These are phyloP conservation scores for Pogostemon cablin DNA, from an alignment of 257 asterid species.

Conservation along the genomic window DNA sequence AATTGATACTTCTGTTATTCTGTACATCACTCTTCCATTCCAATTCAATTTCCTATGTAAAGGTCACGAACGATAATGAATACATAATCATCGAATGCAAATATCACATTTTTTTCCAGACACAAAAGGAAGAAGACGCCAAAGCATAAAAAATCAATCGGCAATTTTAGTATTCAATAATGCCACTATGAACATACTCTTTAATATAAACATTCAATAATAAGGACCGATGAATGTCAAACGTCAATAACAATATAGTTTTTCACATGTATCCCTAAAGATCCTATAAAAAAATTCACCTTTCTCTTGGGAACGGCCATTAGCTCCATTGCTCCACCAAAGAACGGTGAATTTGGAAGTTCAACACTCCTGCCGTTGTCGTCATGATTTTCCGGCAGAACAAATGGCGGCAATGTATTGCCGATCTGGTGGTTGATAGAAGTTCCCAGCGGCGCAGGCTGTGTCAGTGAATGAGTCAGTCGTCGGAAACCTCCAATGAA, in stretches of 20 bases:
- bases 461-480: constrained; percentile 51
- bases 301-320: constrained; percentile 91
- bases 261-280: neutral
- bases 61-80: neutral
- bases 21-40: neutral
- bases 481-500: constrained; percentile 45
- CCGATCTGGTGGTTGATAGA: constrained; percentile 33
- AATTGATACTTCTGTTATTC: constrained; percentile 3
- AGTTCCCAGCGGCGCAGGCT: constrained; percentile 50
- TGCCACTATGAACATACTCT: neutral
- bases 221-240: neutral
- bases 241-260: neutral
- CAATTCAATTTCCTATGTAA: neutral
- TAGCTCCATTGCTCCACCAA: constrained; percentile 65
- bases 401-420: constrained; percentile 47
- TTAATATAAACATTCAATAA: constrained; percentile 25
- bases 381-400: constrained; percentile 56
- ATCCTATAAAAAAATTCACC: constrained; percentile 36
- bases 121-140: neutral
- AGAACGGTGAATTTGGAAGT: constrained; percentile 40
- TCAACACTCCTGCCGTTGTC: constrained; percentile 31
- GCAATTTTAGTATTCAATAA: neutral
- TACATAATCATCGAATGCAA: neutral
- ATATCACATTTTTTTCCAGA: neutral
- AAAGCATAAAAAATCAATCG: neutral